Evolutionary conservation across 139 green algal species (phyloP), one percentile per base, ranked within the genome.

Genomic region (Micractinium conductrix): DNA sequence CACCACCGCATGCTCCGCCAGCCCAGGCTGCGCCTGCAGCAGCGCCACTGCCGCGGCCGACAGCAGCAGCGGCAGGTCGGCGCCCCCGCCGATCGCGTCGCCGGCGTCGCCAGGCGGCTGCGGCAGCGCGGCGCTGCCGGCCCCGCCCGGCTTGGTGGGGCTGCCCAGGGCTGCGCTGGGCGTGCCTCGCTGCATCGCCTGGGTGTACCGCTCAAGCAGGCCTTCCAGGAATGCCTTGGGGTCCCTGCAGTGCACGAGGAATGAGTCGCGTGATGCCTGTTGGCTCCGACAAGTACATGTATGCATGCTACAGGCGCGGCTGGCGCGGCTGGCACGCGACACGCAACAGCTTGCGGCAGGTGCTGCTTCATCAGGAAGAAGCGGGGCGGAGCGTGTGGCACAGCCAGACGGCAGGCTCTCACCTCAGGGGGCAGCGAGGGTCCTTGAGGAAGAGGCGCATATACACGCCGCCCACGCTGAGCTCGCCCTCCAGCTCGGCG

Each of bases 381-480:
- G n/a, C n/a, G n/a, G n/a, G n/a, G n/a, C n/a, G n/a, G n/a, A n/a
- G n/a, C n/a, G n/a, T n/a, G n/a, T n/a, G n/a, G n/a, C n/a, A n/a
- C n/a, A n/a, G n/a, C n/a, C n/a, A n/a, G n/a, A n/a, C n/a, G n/a
- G n/a, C n/a, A n/a, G n/a, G n/a, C n/a, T n/a, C n/a, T 35, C 83
- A 83, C 69, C 94, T 88, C 60, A 99, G 88, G 14, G 95, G 92
- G 85, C 92, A 94, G 42, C 87, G 80, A 10, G 96, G 96, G 84
- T 95, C 88, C 43, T 96, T 95, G 30, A 99, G 91, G 91, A 95
- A 99, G 35, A 98, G 90, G 19, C 93, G 90, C 55, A 99, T 88
- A 83, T 98, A 98, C 40, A 98, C 94, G 43, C 96, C 96, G 5
- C 95, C 96, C 16, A 98, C 84, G 60, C 93, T 93, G 55, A 95